These are phyloP conservation scores for Botrytis sinoallii DNA, from an alignment of 2,329 filamentous ascomycete genomes.

Conservation along the genomic window DNA sequence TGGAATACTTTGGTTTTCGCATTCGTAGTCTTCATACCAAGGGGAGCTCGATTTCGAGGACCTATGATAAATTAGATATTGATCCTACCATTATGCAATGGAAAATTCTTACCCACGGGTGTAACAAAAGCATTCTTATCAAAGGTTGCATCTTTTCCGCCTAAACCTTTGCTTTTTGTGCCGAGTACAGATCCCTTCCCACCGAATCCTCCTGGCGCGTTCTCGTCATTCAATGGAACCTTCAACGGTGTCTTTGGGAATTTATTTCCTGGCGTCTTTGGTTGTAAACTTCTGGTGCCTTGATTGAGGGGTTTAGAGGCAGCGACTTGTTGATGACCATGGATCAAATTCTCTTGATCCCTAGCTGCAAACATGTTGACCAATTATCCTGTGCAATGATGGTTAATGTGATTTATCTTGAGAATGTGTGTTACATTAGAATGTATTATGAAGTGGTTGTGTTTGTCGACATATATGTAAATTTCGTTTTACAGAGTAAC, in stretches of 20 bases:
- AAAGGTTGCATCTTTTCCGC: conserved; percentile 48
- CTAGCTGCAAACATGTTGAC: conserved; percentile 68
- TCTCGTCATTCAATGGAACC: conserved; percentile 79
- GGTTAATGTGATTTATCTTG: conserved; percentile 8
- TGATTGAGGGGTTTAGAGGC: conserved; percentile 72
- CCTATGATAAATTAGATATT: conserved; percentile 24
- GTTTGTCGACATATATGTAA: neutral
- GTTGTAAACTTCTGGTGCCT: conserved; percentile 54
- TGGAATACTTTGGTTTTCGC: conserved; percentile 72
- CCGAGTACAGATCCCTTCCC: conserved; percentile 51
- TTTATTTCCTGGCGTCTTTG: conserved; percentile 76
- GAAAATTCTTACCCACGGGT: conserved; percentile 60
- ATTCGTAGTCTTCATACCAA: conserved; percentile 96
- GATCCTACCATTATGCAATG: conserved; percentile 39
- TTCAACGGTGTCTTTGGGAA: conserved; percentile 81
- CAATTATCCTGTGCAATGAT: conserved; percentile 4
- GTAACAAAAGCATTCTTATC: conserved; percentile 68
- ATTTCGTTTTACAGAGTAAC: neutral
- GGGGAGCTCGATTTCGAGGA: conserved; percentile 68
- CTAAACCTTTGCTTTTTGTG: conserved; percentile 51
- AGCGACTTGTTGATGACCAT: conserved; percentile 67
- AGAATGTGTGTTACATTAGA: conserved; percentile 10
- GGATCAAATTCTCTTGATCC: conserved; percentile 85
- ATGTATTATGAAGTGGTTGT: conserved; percentile 9
- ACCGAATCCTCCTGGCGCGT: conserved; percentile 57